A percentile compares a stretch with the other conserved stretches of the same genome.
These are phyloP conservation scores for Coemansia sp. DNA, from an alignment of 192 early-diverging fungal genomes.

Conservation along the genomic window DNA sequence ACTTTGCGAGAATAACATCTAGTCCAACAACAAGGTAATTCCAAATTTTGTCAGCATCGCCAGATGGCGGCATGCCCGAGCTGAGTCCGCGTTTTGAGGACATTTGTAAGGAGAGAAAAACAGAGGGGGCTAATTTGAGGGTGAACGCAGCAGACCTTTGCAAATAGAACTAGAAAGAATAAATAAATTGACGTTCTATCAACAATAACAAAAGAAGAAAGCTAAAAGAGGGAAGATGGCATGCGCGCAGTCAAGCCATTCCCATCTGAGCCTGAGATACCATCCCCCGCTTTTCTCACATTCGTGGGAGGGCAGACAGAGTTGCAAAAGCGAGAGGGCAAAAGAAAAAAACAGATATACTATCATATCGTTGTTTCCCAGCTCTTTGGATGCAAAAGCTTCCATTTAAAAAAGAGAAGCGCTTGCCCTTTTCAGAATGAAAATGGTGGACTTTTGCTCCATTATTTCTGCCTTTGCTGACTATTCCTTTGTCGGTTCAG, in stretches of 20 bases:
- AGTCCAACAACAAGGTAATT: constrained; percentile 71
- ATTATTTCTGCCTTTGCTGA: neutral
- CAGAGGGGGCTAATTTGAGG: neutral
- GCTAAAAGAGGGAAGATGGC: constrained; percentile 2
- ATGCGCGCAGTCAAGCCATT: too few species aligned
- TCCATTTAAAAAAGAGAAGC: neutral
- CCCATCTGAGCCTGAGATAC: too few species aligned
- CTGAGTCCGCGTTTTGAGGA: constrained; percentile 25
- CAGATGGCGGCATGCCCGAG: constrained; percentile 17
- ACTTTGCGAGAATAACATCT: constrained; percentile 75
- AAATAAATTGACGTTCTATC: too few species aligned
- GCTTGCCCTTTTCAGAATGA: neutral
- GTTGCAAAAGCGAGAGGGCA: constrained; percentile 4
- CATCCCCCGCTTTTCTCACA: too few species aligned
- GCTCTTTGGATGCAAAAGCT: too few species aligned
- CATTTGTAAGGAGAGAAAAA: constrained; percentile 14
- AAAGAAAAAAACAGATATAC: neutral
- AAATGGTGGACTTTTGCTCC: neutral
- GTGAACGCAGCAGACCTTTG: neutral
- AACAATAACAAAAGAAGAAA: neutral
- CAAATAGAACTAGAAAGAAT: neutral
- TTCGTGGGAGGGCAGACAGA: constrained; percentile 7
- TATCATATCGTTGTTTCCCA: neutral
- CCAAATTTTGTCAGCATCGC: constrained; percentile 67
- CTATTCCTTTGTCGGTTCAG: neutral